Base-by-base conservation (phyloP, 352 stramenopile species). In the Hyaloperonospora brassicae region DNA sequence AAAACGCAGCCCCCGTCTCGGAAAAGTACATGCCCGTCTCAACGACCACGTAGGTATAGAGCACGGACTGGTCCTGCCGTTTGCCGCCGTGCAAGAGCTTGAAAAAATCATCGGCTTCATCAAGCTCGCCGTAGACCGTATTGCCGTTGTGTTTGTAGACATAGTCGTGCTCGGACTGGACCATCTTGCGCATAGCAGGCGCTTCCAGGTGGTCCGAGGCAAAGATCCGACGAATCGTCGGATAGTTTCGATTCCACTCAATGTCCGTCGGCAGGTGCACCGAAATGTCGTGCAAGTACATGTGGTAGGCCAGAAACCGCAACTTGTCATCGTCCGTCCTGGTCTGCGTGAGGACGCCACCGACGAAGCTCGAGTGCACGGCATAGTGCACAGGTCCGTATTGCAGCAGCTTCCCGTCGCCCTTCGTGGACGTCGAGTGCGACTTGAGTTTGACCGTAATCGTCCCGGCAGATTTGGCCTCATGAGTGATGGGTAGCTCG, bases 1-100 rank as follows among this genome's bases (percentile, higher is more conserved):
- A 72, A 54, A 75, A 75, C 8, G 66, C 35, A 0, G 66, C 66
- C 0, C 66, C 66, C 9, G 66, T 75, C 53, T 75, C 66, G 13
- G 62, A 75, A 24, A 75, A 75, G 59, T 67, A 75, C 62, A 59
- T 72, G n/a, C 66, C 66, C 21, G 40, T 67, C 1, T 52, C 34
- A 5, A 44, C 69, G 27, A 75, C 72, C 13, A 59, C 62, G 47
- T 75, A 75, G 38, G 66, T 75, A 45, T 67, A 75, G 14, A 75
- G 56, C 23, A 75, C 62, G 2, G 55, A 30, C 34, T 75, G 72
- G 17, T 64, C 59, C 3, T 60, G 50, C 0, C 66, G 60, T 25
- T 50, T 14, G n/a, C 66, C 66, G n/a, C 66, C 21, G 39, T 69
- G 59, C 2, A 72, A 17, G 1, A 75, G 56, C 21, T 71, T 62